A percentile compares a stretch with the other conserved stretches of the same genome.
These are phyloP conservation scores for Lipomyces mesembrius DNA, from an alignment of 805 yeast species.

Conservation along the genomic window DNA sequence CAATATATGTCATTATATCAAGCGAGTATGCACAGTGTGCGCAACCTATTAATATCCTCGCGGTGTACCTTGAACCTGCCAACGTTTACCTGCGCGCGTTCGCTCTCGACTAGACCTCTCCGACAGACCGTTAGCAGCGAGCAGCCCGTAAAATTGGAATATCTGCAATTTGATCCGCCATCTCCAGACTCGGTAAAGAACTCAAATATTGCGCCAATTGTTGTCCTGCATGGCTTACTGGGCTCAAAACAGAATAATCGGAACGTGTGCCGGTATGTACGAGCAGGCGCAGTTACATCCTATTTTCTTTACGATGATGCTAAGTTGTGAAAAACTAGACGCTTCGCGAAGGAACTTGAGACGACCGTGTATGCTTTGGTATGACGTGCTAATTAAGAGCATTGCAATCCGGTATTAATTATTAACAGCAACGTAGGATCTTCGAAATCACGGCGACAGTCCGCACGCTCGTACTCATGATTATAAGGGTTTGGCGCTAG, in stretches of 20 bases:
- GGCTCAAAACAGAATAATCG: conserved; percentile 84
- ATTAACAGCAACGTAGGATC: conserved; percentile 50
- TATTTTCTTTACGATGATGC: background rate
- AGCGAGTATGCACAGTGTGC: background rate
- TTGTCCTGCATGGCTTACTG: conserved; percentile 86
- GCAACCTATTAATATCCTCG: background rate
- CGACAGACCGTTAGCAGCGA: background rate
- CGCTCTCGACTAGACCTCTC: background rate
- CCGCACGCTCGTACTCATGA: conserved; percentile 76
- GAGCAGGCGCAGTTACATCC: conserved; percentile 34
- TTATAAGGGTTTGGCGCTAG: conserved; percentile 81
- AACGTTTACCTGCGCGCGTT: background rate
- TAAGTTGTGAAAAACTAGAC: conserved; percentile 48
- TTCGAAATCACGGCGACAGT: conserved; percentile 91
- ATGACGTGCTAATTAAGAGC: conserved; percentile 10
- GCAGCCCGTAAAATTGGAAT: conserved; percentile 40
- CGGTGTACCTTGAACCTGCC: background rate
- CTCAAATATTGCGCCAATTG: conserved; percentile 55
- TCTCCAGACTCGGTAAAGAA: conserved; percentile 14
- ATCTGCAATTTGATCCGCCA: conserved; percentile 53
- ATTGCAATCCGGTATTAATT: background rate
- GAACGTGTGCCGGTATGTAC: conserved; percentile 69
- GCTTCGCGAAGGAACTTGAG: conserved; percentile 46
- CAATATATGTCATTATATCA: background rate
- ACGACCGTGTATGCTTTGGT: conserved; percentile 46